Evolutionary conservation across 2,329 filamentous ascomycete genomes (phyloP), one percentile per base, ranked within the genome.

Genomic region (Botryotinia globosa): DNA sequence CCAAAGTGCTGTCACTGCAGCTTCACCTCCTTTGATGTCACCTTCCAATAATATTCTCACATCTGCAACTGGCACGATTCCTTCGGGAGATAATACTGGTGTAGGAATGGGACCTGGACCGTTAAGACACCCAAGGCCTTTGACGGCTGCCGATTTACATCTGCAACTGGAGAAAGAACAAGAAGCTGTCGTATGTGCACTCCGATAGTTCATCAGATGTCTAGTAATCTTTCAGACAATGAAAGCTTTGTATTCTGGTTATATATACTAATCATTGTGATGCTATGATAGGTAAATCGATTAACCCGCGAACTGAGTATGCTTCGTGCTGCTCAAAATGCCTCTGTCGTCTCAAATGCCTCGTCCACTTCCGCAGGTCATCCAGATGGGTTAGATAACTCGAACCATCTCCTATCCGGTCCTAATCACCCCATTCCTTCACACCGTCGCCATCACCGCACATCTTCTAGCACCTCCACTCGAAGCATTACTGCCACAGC

Each of bases 101-200:
- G 85, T 88, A 63, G 85, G 85, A 42, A 80, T 84, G 45, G 89
- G 89, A 0, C 88, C 89, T 72, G 92, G 92, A 0, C 94, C 95
- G 6, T 83, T 97, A 78, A 89, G 95, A 75, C 94, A 97, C 81
- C 94, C 95, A 9, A 88, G 93, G 51, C 94, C 94, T 5, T 84
- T 98, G 81, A 98, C 95, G 0, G 91, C 94, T 1, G 92, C 94
- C 5, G 95, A 98, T 81, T 86, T 98, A 74, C 94, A 98, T 82
- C 86, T 92, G 74, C 90, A 97, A 83, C 86, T 98, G 39, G 95
- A 98, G 83, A 96, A 97, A 82, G 95, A 98, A 81, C 94, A 98
- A 79, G 95, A 98, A 82, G 93, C 94, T 51, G 91, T 98, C 78
- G 94, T 96, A 86, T 76, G 89, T 84, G 32, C n/a, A 56, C 56